Evolutionary conservation across 129 eudicot species (phyloP).

Genomic region (Chrysanthemum seticuspe): DNA sequence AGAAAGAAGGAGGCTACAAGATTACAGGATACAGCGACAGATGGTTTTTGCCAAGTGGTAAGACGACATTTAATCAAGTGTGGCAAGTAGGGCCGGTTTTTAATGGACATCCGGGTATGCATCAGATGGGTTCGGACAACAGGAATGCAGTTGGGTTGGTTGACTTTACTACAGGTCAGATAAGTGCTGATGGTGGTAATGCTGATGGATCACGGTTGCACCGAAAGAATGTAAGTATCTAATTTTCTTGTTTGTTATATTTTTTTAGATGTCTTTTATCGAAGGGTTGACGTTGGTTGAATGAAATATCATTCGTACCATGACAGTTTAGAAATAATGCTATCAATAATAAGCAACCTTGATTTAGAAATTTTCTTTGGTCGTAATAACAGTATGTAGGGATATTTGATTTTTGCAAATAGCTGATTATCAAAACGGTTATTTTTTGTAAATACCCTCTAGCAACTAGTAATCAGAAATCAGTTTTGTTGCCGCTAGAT

Average conservation of each 20-base stretch:
- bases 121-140: slow-evolving; percentile 28
- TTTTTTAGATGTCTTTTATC: neutral
- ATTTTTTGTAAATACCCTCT: no score
- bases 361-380: neutral
- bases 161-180: slow-evolving; percentile 53
- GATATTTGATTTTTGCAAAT: no score
- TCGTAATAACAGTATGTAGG: no score
- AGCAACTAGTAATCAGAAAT: no score
- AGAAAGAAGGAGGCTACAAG: no score
- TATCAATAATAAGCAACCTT: neutral
- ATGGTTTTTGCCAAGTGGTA: slow-evolving; percentile 44
- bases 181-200: slow-evolving; percentile 28
- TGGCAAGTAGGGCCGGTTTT: slow-evolving; percentile 72
- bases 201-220: slow-evolving; percentile 42
- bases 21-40: no score
- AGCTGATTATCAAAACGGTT: no score
- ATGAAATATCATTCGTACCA: slow-evolving; percentile 4
- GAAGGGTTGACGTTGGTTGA: neutral
- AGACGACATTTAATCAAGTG: slow-evolving; percentile 63
- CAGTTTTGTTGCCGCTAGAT: no score
- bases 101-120: slow-evolving; percentile 35
- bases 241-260: neutral
- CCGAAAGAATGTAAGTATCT: slow-evolving; percentile 63
- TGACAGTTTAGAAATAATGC: neutral
- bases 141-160: slow-evolving; percentile 37